Conservation (phyloP, 768 basidiomycete species). For the Piloderma croceum region DNA sequence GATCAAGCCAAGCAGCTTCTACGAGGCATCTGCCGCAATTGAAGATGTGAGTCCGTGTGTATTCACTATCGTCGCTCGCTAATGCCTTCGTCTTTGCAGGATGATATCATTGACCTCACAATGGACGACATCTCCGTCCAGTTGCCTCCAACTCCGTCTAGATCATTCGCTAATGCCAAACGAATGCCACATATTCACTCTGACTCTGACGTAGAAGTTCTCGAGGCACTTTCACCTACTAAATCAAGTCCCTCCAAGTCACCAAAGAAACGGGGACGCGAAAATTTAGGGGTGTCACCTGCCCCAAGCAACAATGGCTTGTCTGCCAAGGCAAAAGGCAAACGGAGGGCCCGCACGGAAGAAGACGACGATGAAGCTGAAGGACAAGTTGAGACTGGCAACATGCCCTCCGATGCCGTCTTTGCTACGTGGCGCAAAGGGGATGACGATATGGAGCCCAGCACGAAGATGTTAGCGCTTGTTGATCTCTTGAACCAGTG, state of each 20-base stretch:
- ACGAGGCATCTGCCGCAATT: not conserved
- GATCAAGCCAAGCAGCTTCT: slow-evolving; percentile 8
- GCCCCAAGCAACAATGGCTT: no score
- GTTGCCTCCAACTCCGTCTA: not conserved
- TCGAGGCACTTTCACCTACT: no score
- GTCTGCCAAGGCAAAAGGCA: no score
- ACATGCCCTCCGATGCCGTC: slow-evolving; percentile 36
- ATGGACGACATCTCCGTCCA: slow-evolving; percentile 25
- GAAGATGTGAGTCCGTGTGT: slow-evolving; percentile 9
- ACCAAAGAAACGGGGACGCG: no score
- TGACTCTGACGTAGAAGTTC: no score
- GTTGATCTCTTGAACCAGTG: slow-evolving; percentile 53
- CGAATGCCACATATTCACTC: no score
- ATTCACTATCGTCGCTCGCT: not conserved
- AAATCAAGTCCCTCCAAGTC: no score
- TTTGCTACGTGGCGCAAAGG: slow-evolving; percentile 53
- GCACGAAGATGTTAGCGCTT: slow-evolving; percentile 61
- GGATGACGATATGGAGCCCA: slow-evolving; percentile 58
- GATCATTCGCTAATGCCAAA: no score
- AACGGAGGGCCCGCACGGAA: no score
- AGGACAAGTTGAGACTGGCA: slow-evolving; percentile 6
- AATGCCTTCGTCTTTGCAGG: slow-evolving; percentile 3
- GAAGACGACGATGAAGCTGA: slow-evolving; percentile 26
- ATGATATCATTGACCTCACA: slow-evolving; percentile 22
- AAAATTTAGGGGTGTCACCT: no score